Percentiles rank a stretch among this genome's conserved stretches.
Conservation (phyloP, 805 yeast species). For the Wickerhamiella brachini region DNA sequence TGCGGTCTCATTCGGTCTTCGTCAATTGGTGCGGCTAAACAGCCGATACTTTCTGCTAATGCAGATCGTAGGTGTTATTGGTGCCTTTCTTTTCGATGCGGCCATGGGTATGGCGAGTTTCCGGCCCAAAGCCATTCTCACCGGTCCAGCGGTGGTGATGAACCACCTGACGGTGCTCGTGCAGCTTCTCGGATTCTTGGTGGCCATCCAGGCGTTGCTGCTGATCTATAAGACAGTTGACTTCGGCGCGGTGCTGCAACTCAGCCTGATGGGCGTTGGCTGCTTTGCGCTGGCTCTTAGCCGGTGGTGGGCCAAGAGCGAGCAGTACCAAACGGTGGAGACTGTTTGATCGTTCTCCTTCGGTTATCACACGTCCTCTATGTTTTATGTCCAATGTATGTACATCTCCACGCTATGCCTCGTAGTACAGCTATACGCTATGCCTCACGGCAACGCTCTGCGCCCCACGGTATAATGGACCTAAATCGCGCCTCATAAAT, state of each 20-base stretch:
- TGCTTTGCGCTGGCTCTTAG: conserved; percentile 1
- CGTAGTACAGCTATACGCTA: too few species aligned
- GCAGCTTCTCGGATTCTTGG: conserved; percentile 14
- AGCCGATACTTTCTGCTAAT: not conserved
- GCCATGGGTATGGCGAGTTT: conserved; percentile 6
- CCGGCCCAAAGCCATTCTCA: conserved; percentile 1
- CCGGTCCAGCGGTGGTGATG: conserved; percentile 5
- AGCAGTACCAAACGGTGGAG: conserved; percentile 7
- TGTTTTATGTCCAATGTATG: too few species aligned
- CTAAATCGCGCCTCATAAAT: too few species aligned
- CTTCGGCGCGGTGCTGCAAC: conserved; percentile 9
- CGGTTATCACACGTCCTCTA: too few species aligned
- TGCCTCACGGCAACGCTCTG: too few species aligned
- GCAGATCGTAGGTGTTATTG: conserved; percentile 5
- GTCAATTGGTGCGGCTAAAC: not conserved
- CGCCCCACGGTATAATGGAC: too few species aligned
- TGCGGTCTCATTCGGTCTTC: not conserved
- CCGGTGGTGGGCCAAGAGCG: not conserved
- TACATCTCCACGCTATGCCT: too few species aligned
- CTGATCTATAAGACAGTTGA: conserved; percentile 13
- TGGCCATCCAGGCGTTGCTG: conserved; percentile 7
- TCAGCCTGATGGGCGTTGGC: conserved; percentile 2
- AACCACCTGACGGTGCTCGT: conserved; percentile 13
- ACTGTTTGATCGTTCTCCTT: not conserved
- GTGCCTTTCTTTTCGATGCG: conserved; percentile 1